phyloP scores from a whole-genome alignment of 768 basidiomycete species.

The Lactarius deliciosus region DNA sequence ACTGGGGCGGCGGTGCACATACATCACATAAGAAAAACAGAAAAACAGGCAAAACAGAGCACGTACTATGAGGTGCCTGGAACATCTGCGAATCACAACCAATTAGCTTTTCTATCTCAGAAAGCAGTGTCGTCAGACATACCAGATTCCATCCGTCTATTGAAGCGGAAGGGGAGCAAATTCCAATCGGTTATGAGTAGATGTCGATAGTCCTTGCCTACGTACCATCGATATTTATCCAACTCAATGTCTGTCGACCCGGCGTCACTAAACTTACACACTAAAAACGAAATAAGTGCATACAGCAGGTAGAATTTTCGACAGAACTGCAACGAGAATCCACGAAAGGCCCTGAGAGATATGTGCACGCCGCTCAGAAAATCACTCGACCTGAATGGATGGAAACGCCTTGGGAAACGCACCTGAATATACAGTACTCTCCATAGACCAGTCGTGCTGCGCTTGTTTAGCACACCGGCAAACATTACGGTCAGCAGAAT shows the following conservation, averaged over 20 bases:
- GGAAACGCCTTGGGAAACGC: no score
- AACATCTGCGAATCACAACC: conserved; percentile 2
- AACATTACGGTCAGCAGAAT: conserved; percentile 3
- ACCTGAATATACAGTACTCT: conserved; percentile 18
- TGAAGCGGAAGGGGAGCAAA: not conserved
- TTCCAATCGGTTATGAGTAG: not conserved
- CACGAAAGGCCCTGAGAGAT: conserved; percentile 8
- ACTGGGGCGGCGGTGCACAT: not conserved
- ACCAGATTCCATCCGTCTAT: conserved; percentile 21
- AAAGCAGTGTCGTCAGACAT: not conserved
- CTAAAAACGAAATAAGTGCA: not conserved
- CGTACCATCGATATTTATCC: conserved; percentile 13
- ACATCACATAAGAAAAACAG: not conserved
- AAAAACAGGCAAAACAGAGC: not conserved
- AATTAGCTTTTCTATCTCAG: not conserved
- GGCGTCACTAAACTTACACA: not conserved
- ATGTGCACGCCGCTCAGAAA: not conserved
- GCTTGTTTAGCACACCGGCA: conserved; percentile 11
- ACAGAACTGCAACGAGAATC: conserved; percentile 7
- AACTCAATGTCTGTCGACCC: not conserved
- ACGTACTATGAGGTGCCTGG: conserved; percentile 13
- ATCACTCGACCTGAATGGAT: not conserved
- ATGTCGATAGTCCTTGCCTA: not conserved
- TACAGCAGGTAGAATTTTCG: conserved; percentile 8
- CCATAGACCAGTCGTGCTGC: conserved; percentile 15